Evolutionary conservation across 306 rosid species (phyloP).

Genomic region (Trifolium subterraneum): DNA sequence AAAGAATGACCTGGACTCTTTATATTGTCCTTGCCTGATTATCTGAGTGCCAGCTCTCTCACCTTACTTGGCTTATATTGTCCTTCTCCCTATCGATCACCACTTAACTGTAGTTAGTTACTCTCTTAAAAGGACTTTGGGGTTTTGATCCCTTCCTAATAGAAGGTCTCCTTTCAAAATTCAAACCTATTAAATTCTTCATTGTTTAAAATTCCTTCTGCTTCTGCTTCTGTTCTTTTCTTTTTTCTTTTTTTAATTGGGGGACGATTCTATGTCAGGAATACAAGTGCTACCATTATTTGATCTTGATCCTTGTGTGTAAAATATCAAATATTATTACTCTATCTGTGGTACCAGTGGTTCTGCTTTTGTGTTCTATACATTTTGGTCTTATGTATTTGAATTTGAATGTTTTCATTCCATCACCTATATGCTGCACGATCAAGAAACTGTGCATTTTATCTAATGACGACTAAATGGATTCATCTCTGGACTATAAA

Average conservation of each 20-base stretch:
- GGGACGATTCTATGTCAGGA: not conserved
- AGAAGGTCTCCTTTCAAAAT: too few relatives aligned
- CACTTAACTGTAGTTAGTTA: too few relatives aligned
- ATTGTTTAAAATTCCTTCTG: not conserved
- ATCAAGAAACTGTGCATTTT: not conserved
- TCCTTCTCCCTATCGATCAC: too few relatives aligned
- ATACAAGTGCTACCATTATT: not conserved
- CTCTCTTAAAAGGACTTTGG: not conserved
- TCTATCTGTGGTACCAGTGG: not conserved
- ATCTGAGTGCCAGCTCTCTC: not conserved
- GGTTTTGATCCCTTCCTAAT: too few relatives aligned
- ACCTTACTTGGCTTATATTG: not conserved
- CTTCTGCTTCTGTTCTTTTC: not conserved
- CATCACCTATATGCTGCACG: constrained; percentile 15
- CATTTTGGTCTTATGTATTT: constrained; percentile 18
- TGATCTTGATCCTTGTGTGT: not conserved
- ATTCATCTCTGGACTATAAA: constrained; percentile 24
- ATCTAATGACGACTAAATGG: constrained; percentile 20
- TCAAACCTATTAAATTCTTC: too few relatives aligned
- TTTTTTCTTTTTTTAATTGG: not conserved
- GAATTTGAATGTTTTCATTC: constrained; percentile 7
- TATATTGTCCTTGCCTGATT: too few relatives aligned
- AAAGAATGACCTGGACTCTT: not conserved
- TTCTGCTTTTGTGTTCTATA: constrained; percentile 12
- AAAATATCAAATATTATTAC: constrained; percentile 1